Evolutionary conservation across 345 rosid species (phyloP), one percentile per base, ranked within the genome.

Genomic region (Lepidium sativum): DNA sequence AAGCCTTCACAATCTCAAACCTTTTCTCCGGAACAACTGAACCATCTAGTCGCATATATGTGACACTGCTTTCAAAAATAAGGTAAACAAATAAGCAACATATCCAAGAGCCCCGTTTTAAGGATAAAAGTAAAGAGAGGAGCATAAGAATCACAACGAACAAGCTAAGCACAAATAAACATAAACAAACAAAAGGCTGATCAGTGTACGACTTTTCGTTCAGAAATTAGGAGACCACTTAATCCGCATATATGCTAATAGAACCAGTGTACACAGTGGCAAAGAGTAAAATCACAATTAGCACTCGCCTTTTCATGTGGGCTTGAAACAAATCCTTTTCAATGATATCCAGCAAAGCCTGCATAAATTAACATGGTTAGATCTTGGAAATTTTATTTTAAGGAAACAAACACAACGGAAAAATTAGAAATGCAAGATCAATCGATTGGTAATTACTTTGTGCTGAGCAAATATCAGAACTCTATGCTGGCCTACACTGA

Each of bases 391-490:
- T 35, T 25, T 25, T 52, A 17, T 58, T 15, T 35, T 1, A 43
- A 52, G 47, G 15, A 49, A 68, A 45, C 18, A 67, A 67, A 56
- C 39, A 34, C 20, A 43, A 27, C n/a, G 4, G 29, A 23, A 54
- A 63, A 42, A 35, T 17, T 18, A 52, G 41, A 39, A 55, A 72
- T 17, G 60, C 18, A 68, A 32, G 57, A 41, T 59, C 2, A 65
- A 54, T 23, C 45, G 39, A 60, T 54, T n/a, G 60, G 75, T 39
- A 23, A 58, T 82, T 88, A 94, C 99, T 81, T 94, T 94, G 84
- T 94, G 99, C 75, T 94, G 97, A 48, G 99, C 92, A 78, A 94
- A 94, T 80, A 94, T 94, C 77, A 94, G 68, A 79, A 90, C 92
- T 76, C 99, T 86, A 73, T 90, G 97, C 80, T 94, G 99, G 73